phyloP scores from a whole-genome alignment of 2,329 filamentous ascomycete species.

The Pyrenophora graminea region DNA sequence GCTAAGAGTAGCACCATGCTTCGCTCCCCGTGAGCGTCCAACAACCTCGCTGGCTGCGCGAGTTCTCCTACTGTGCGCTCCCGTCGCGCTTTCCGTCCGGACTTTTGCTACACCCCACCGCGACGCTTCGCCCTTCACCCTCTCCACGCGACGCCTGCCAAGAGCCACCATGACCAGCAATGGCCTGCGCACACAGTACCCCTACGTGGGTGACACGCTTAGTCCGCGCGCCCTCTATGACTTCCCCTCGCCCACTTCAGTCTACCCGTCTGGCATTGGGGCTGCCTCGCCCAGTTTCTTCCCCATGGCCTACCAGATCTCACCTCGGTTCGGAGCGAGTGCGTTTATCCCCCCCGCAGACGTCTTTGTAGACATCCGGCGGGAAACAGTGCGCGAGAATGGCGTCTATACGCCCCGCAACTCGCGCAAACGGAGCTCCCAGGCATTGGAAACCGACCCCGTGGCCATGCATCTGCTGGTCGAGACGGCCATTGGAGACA shows the following conservation, averaged over 20 bases:
- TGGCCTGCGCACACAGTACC: conserved; percentile 43
- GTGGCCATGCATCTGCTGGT: conserved; percentile 89
- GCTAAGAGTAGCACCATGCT: conserved; percentile 20
- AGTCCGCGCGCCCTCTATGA: conserved; percentile 42
- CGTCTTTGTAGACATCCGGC: conserved; percentile 41
- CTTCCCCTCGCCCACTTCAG: conserved; percentile 46
- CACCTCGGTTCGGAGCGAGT: conserved; percentile 42
- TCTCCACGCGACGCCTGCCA: conserved; percentile 10
- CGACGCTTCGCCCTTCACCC: conserved; percentile 11
- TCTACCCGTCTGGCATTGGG: conserved; percentile 43
- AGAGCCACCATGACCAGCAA: conserved; percentile 36
- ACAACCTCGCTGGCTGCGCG: conserved; percentile 32
- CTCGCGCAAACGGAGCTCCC: conserved; percentile 36
- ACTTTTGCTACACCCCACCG: conserved; percentile 29
- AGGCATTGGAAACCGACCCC: conserved; percentile 54
- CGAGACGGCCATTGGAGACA: conserved; percentile 90
- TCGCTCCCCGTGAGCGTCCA: conserved; percentile 35
- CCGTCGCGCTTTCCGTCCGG: conserved; percentile 27
- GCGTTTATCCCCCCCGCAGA: conserved; percentile 46
- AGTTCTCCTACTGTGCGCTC: conserved; percentile 28
- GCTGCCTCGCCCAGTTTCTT: conserved; percentile 41
- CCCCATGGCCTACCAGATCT: conserved; percentile 45
- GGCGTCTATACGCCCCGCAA: conserved; percentile 37
- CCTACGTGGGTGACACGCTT: conserved; percentile 37
- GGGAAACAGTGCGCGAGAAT: conserved; percentile 32